These are phyloP conservation scores for Crithidia bombi DNA, from an alignment of 208 protist genomes.

Conservation along the genomic window DNA sequence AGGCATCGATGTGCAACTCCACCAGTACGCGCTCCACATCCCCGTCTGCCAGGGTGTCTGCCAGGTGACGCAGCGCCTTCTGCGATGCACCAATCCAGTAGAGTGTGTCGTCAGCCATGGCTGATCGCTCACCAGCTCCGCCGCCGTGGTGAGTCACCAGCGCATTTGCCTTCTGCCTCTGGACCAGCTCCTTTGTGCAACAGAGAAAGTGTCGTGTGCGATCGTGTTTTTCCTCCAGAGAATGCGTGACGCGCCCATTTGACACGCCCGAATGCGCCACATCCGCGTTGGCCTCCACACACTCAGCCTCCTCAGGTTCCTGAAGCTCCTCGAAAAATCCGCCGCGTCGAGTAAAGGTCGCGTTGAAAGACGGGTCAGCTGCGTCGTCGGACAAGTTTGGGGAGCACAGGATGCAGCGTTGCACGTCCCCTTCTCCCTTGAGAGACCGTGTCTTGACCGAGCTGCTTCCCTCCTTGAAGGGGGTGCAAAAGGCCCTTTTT, in stretches of 20 bases:
- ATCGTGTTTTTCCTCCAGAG: too few relatives aligned
- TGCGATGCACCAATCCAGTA: constrained; percentile 35
- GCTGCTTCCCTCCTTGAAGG: constrained; percentile 13
- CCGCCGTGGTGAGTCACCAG: too few relatives aligned
- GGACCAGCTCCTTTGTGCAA: too few relatives aligned
- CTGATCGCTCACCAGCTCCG: neutral
- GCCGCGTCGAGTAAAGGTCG: too few relatives aligned
- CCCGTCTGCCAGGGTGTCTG: constrained; percentile 11
- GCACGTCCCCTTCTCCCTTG: neutral
- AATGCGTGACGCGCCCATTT: too few relatives aligned
- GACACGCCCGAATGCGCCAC: too few relatives aligned
- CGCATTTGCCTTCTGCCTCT: too few relatives aligned
- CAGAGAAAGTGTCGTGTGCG: too few relatives aligned
- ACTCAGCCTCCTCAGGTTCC: too few relatives aligned
- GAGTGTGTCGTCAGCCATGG: constrained; percentile 31
- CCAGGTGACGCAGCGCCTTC: constrained; percentile 18
- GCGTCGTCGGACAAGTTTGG: neutral
- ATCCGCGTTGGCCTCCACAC: neutral
- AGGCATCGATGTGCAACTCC: constrained; percentile 29
- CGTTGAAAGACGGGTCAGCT: neutral
- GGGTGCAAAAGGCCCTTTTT: constrained; percentile 19
- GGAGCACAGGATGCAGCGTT: neutral
- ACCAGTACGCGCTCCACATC: constrained; percentile 30
- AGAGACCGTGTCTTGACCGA: neutral
- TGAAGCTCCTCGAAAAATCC: too few relatives aligned